These are phyloP conservation scores for Exserohilum turcica DNA, from an alignment of 2,329 filamentous ascomycete species.

Conservation along the genomic window DNA sequence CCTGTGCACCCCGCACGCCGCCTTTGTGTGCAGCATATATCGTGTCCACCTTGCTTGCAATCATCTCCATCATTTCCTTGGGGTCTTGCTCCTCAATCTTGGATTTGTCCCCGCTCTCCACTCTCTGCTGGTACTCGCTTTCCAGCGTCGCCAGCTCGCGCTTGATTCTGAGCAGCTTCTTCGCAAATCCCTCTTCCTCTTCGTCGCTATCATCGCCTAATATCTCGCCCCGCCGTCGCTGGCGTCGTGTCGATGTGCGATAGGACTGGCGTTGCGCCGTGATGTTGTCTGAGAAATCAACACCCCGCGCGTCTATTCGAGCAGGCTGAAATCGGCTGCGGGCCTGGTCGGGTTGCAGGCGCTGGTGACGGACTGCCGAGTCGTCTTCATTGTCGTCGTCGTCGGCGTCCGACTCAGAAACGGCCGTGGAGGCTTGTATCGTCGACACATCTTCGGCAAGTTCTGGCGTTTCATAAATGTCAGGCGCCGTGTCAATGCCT, in stretches of 20 bases:
- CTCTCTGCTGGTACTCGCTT: slow-evolving; percentile 61
- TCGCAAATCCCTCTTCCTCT: slow-evolving; percentile 68
- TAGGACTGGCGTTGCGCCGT: slow-evolving; percentile 79
- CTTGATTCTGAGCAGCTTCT: slow-evolving; percentile 79
- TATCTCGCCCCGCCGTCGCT: slow-evolving; percentile 65
- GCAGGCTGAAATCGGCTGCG: slow-evolving; percentile 78
- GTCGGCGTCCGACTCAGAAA: slow-evolving; percentile 59
- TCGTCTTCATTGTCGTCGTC: slow-evolving; percentile 51
- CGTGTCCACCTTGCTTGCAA: slow-evolving; percentile 73
- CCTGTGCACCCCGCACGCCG: slow-evolving; percentile 42
- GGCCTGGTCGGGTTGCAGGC: slow-evolving; percentile 77
- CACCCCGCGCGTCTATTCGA: slow-evolving; percentile 74
- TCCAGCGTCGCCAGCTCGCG: slow-evolving; percentile 74
- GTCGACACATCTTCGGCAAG: slow-evolving; percentile 89
- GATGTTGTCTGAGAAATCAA: slow-evolving; percentile 90
- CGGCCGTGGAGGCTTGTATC: slow-evolving; percentile 58
- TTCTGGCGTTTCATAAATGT: slow-evolving; percentile 96
- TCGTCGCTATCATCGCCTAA: slow-evolving; percentile 77
- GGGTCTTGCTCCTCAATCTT: slow-evolving; percentile 49
- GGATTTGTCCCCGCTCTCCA: slow-evolving; percentile 51
- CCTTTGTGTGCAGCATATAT: slow-evolving; percentile 57
- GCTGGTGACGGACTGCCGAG: slow-evolving; percentile 70
- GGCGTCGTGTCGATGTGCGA: slow-evolving; percentile 71
- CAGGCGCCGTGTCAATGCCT: slow-evolving; percentile 76
- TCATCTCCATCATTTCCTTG: slow-evolving; percentile 64